A percentile compares a stretch with the other conserved stretches of the same genome.
Conservation (phyloP, 2,329 filamentous ascomycete species). For the Stachybotrys chlorohalonatus region DNA sequence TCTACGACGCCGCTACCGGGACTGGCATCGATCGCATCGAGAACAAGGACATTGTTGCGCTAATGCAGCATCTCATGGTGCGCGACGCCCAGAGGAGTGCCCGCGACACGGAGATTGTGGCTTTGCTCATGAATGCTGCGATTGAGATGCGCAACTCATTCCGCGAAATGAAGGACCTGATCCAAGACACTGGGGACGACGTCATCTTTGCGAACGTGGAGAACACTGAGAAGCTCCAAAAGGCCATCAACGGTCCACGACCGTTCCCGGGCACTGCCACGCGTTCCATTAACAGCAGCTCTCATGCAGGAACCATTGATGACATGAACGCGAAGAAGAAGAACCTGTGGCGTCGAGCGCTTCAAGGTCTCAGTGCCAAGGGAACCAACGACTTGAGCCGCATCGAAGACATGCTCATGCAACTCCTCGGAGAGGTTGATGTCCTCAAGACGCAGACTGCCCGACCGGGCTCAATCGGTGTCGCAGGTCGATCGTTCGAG, state of each 20-base stretch:
- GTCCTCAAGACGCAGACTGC: slow-evolving; percentile 58
- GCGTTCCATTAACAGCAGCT: slow-evolving; percentile 48
- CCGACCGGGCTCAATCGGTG: slow-evolving; percentile 30
- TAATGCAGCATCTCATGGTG: slow-evolving; percentile 94
- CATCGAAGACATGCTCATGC: slow-evolving; percentile 87
- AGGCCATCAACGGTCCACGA: slow-evolving; percentile 74
- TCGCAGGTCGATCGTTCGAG: slow-evolving; percentile 56
- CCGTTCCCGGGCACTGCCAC: slow-evolving; percentile 63
- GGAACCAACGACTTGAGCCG: slow-evolving; percentile 79
- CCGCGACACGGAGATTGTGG: slow-evolving; percentile 90
- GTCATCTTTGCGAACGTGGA: slow-evolving; percentile 81
- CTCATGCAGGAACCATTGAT: slow-evolving; percentile 45
- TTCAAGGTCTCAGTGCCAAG: slow-evolving; percentile 82
- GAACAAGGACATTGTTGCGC: slow-evolving; percentile 89
- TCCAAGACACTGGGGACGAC: slow-evolving; percentile 75
- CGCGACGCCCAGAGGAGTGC: slow-evolving; percentile 94
- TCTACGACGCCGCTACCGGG: slow-evolving; percentile 85
- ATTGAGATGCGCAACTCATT: slow-evolving; percentile 97
- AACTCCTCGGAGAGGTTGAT: slow-evolving; percentile 87
- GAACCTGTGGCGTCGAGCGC: slow-evolving; percentile 88
- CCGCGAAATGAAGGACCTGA: slow-evolving; percentile 87
- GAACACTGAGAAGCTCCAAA: slow-evolving; percentile 79
- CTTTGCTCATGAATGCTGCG: slow-evolving; percentile 85
- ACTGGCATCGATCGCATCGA: slow-evolving; percentile 85
- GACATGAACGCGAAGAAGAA: slow-evolving; percentile 68